A percentile compares a stretch with the other conserved stretches of the same genome.
Evolutionary conservation across 805 yeast genomes (phyloP).

Genomic region (Myxozyma melibiosi): DNA sequence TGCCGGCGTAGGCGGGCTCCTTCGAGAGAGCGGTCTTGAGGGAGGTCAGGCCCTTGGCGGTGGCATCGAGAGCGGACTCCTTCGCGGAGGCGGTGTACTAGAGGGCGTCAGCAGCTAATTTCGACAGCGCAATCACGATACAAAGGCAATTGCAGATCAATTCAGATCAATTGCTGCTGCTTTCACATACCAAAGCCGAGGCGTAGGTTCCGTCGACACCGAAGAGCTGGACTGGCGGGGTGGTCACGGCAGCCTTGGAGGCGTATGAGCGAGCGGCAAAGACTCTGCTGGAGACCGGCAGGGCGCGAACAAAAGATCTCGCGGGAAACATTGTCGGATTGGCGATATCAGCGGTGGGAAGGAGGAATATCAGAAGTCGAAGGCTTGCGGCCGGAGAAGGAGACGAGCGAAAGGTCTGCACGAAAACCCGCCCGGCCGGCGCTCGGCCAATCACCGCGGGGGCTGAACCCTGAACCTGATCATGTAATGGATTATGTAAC

Average conservation of each 20-base stretch:
- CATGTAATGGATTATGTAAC: background rate
- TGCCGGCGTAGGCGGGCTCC: conserved; percentile 64
- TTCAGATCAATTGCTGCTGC: background rate
- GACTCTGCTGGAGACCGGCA: conserved; percentile 22
- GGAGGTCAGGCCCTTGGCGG: conserved; percentile 63
- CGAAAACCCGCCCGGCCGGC: conserved; percentile 11
- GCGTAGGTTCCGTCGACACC: conserved; percentile 98
- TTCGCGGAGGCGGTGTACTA: conserved; percentile 82
- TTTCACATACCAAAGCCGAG: conserved; percentile 61
- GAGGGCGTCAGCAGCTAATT: background rate
- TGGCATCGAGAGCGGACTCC: conserved; percentile 71
- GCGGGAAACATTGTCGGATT: conserved; percentile 16
- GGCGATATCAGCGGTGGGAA: background rate
- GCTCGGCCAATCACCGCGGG: conserved; percentile 1
- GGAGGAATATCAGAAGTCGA: background rate
- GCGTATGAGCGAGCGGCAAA: conserved; percentile 24
- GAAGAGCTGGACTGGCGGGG: conserved; percentile 87
- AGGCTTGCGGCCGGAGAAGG: background rate
- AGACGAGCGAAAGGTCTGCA: conserved; percentile 1
- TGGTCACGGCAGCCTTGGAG: conserved; percentile 56
- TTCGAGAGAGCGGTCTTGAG: conserved; percentile 57
- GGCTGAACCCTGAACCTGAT: background rate
- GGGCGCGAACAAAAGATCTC: conserved; percentile 22
- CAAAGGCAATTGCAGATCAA: background rate
- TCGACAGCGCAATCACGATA: too few species aligned